Base-by-base conservation (phyloP, 192 early-diverging fungal species). In the Allomyces macrogynus region DNA sequence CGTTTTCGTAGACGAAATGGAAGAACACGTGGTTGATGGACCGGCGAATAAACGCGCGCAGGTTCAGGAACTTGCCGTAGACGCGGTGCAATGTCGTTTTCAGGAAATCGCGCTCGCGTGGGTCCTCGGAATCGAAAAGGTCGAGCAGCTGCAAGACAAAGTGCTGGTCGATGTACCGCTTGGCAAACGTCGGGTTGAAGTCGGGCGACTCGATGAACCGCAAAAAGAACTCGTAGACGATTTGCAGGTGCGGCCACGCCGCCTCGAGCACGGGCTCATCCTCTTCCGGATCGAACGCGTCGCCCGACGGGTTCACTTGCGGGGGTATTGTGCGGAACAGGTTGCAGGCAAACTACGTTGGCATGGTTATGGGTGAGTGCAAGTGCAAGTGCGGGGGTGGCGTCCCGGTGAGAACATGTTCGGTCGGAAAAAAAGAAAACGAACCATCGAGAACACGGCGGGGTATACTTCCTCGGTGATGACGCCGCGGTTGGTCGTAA, bases 21-120 rank as follows among this genome's bases (percentile, higher is more conserved):
- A 99, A 91, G 68, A 99, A 99, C 32, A 96, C 88, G 77, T 99
- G 86, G 81, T 93, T 97, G 82, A 99, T 97, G 1, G 92, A 92
- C 69, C 89, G 75, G 62, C 96, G 83, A 67, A 99, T 99, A 72
- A 95, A 97, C 25, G 95, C 94, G 25, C 96, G 83, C 67, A 97
- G 77, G 69, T 91, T 93, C 63, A 99, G 75, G 73, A 99, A 95
- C 73, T 99, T 99, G 54, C 96, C 96, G 73, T 99, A 99, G 27
- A 99, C 90, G 23, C 96, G 75, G 74, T 99, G 96, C 64, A 99
- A 75, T 14, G 91, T 97, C 8, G 96, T 99, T 68, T 99, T 99
- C 49, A 97, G 78, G 69, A 94, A 95, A 77, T 99, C 96, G 62
- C 96, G 85, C 80, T 99, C 96, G 63, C 95, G 80, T 14, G 94